Conservation (phyloP, 2,329 filamentous ascomycete species). For the Botrytis hyacinthi region DNA sequence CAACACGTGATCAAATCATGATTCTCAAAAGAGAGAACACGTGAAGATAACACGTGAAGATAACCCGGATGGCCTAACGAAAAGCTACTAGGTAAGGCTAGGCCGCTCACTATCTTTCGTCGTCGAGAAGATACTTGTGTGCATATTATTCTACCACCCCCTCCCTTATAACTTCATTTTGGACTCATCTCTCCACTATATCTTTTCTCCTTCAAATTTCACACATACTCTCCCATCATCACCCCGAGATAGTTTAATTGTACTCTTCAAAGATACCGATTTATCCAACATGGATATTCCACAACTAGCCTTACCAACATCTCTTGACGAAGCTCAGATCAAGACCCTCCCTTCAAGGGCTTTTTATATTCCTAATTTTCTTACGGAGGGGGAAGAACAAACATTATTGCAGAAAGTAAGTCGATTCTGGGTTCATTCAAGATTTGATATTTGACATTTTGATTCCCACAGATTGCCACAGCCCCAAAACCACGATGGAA, state of each 20-base stretch:
- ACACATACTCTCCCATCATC: neutral
- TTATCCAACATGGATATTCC: constrained; percentile 17
- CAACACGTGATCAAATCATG: neutral
- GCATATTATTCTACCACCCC: neutral
- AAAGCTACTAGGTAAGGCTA: neutral
- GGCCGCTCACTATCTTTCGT: neutral
- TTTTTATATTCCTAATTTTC: constrained; percentile 86
- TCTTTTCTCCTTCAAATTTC: neutral
- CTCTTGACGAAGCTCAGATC: constrained; percentile 54
- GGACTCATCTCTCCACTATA: neutral
- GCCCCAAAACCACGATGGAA: constrained; percentile 81
- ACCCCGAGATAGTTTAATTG: neutral
- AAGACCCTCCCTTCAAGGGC: constrained; percentile 58
- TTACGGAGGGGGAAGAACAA: constrained; percentile 71
- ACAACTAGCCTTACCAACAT: constrained; percentile 31
- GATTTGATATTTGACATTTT: constrained; percentile 13
- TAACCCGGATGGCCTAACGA: neutral
- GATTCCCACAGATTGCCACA: constrained; percentile 48
- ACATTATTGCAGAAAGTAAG: constrained; percentile 67
- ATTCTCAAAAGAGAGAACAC: neutral
- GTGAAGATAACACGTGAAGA: neutral
- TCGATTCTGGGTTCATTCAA: constrained; percentile 22
- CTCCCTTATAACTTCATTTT: too few species aligned
- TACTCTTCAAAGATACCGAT: neutral
- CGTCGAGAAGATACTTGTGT: neutral